phyloP scores from a whole-genome alignment of 176 grass and related monocot genomes.

The Canna indica region DNA sequence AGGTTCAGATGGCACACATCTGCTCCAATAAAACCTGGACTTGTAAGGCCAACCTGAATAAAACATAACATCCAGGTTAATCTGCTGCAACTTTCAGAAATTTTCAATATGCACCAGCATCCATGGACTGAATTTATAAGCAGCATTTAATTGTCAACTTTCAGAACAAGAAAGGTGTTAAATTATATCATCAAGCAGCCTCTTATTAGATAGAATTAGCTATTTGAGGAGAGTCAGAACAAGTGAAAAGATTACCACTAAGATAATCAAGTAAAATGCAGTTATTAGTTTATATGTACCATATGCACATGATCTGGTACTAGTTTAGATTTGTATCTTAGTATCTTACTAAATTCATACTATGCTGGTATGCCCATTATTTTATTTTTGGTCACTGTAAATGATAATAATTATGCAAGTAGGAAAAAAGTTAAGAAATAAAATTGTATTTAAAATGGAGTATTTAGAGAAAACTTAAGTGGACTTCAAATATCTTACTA shows the following conservation, averaged over 20 bases:
- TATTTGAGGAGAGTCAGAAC: not conserved
- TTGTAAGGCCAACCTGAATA: slow-evolving; percentile 87
- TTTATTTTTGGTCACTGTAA: not conserved
- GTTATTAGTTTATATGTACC: too few species aligned
- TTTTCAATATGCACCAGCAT: not conserved
- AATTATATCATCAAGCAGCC: not conserved
- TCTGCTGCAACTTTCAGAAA: not conserved
- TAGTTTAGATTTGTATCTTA: too few species aligned
- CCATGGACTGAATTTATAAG: not conserved
- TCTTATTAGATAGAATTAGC: not conserved
- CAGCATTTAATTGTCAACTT: not conserved
- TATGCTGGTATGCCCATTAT: not conserved
- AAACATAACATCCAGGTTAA: not conserved
- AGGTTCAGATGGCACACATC: slow-evolving; percentile 98
- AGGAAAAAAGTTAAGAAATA: not conserved
- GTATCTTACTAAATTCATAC: too few species aligned
- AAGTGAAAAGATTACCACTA: not conserved
- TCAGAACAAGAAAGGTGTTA: not conserved
- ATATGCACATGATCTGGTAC: too few species aligned
- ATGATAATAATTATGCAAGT: too few species aligned
- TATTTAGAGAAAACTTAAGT: not conserved
- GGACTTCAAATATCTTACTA: not conserved
- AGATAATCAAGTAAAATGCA: not conserved
- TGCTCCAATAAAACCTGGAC: slow-evolving; percentile 96
- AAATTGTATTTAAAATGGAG: not conserved